Conservation (phyloP, 257 asterid genomes). For the Solanum chilense region DNA sequence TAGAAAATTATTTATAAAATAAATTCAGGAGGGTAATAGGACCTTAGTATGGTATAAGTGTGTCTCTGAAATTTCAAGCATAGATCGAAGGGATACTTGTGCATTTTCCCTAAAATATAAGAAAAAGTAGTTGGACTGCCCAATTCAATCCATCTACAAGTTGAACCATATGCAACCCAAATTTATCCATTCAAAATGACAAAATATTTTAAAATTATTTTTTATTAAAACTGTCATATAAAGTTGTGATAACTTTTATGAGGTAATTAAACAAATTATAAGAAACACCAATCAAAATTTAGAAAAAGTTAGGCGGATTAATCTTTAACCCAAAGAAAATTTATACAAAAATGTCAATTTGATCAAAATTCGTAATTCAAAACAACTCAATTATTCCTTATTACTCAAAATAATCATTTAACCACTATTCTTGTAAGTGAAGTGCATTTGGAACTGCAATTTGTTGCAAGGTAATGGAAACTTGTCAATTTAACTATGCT, state of each 20-base stretch:
- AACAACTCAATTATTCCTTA: not conserved
- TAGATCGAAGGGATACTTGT: too few species aligned
- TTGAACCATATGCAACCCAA: not conserved
- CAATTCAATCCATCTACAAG: not conserved
- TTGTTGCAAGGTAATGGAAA: too few species aligned
- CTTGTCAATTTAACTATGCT: not conserved
- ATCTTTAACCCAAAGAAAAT: not conserved
- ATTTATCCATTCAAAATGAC: not conserved
- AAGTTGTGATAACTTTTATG: not conserved
- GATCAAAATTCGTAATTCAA: too few species aligned
- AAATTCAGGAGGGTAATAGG: too few species aligned
- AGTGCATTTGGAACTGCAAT: not conserved
- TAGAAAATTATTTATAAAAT: too few species aligned
- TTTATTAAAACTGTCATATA: not conserved
- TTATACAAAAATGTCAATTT: not conserved
- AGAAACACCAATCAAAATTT: not conserved
- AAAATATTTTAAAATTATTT: too few species aligned
- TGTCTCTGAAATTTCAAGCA: too few species aligned
- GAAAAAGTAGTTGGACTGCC: not conserved
- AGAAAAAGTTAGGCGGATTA: not conserved
- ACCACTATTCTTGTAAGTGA: not conserved
- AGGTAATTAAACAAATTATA: not conserved
- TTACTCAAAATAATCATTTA: not conserved
- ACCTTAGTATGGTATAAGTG: too few species aligned
- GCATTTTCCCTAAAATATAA: too few species aligned